phyloP scores from a whole-genome alignment of 139 green algal species.

The Chlamydomonas applanata region DNA sequence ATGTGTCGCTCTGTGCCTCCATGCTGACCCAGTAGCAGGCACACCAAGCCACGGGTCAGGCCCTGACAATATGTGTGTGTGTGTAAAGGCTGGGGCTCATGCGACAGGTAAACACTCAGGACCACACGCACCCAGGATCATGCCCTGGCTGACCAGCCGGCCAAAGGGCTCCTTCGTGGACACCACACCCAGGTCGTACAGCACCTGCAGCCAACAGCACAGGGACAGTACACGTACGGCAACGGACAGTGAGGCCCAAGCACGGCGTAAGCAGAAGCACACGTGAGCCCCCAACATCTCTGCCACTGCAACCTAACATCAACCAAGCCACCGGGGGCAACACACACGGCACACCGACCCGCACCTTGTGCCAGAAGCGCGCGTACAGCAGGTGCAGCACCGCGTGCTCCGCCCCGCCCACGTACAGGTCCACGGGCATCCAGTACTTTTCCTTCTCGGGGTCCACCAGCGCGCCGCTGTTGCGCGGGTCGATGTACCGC shows the following conservation, averaged over 20 bases:
- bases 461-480: slow-evolving; percentile 71
- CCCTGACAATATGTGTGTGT: too few relatives aligned
- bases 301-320: too few relatives aligned
- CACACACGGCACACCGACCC: background rate
- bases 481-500: slow-evolving; percentile 90
- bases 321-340: too few relatives aligned
- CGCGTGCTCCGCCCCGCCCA: slow-evolving; percentile 97
- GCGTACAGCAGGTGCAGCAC: slow-evolving; percentile 99
- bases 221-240: background rate
- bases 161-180: slow-evolving; percentile 92
- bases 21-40: too few relatives aligned
- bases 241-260: too few relatives aligned
- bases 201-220: slow-evolving; percentile 53
- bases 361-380: slow-evolving; percentile 97
- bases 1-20: too few relatives aligned
- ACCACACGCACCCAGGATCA: slow-evolving; percentile 96
- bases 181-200: slow-evolving; percentile 95
- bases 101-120: too few relatives aligned
- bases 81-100: too few relatives aligned
- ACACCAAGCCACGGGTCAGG: too few relatives aligned
- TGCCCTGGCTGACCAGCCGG: slow-evolving; percentile 93
- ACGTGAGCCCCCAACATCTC: too few relatives aligned
- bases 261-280: too few relatives aligned
- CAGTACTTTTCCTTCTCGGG: slow-evolving; percentile 88
- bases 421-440: slow-evolving; percentile 99